Conservation (phyloP, 495 filamentous ascomycete genomes). For the Hyaloscypha finlandica region DNA sequence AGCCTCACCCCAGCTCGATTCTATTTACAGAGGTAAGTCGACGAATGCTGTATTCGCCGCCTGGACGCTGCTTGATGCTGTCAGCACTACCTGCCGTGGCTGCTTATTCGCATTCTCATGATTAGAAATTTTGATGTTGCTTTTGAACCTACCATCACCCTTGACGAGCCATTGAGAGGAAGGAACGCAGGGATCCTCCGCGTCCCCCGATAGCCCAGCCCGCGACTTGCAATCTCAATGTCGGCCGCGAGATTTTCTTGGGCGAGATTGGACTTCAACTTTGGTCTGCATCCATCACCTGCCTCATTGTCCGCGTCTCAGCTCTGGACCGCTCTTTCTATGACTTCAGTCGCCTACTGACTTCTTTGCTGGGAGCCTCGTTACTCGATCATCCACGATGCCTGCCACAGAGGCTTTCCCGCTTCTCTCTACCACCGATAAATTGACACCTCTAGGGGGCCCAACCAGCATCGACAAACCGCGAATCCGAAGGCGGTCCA, state of each 20-base stretch:
- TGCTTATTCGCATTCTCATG: too few species aligned
- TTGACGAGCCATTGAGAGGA: background rate
- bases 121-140: too few species aligned
- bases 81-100: too few species aligned
- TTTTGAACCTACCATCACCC: too few species aligned
- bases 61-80: too few species aligned
- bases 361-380: background rate
- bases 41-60: too few species aligned
- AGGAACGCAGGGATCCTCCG: background rate
- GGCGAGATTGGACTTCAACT: background rate
- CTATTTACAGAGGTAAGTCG: too few species aligned
- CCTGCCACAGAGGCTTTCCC: constrained; percentile 32
- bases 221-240: background rate
- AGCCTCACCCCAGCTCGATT: too few species aligned
- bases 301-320: background rate
- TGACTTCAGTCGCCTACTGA: background rate
- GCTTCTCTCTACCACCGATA: constrained; percentile 25
- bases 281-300: background rate
- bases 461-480: constrained; percentile 21
- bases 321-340: background rate
- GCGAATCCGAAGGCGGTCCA: constrained; percentile 30
- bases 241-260: background rate
- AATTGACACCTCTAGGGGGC: constrained; percentile 21
- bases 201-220: background rate
- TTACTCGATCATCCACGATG: constrained; percentile 6